These are phyloP conservation scores for Phylloporus sp. DNA, from an alignment of 768 basidiomycete genomes.

Conservation along the genomic window DNA sequence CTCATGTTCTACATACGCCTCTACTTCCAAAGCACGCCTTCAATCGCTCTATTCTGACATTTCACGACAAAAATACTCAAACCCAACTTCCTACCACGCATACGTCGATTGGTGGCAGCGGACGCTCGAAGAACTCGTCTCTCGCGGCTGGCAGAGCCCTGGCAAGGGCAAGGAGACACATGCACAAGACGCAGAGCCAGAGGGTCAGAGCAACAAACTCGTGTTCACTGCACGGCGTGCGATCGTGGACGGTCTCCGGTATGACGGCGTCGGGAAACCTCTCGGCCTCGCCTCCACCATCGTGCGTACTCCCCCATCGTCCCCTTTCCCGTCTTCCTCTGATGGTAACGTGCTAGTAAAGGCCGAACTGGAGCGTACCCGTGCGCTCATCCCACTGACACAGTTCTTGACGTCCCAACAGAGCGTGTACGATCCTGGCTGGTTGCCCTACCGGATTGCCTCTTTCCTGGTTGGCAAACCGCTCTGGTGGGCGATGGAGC, in stretches of 20 bases:
- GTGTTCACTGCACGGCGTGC: conserved; percentile 53
- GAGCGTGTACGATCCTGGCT: conserved; percentile 67
- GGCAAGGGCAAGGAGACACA: conserved; percentile 10
- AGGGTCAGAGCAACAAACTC: conserved; percentile 44
- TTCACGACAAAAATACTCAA: conserved; percentile 76
- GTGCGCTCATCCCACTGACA: conserved; percentile 44
- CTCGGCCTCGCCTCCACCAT: conserved; percentile 66
- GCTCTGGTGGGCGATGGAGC: conserved; percentile 84
- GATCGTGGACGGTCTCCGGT: conserved; percentile 57
- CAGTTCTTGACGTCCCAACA: conserved; percentile 53
- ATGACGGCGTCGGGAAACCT: conserved; percentile 72
- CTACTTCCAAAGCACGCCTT: conserved; percentile 45
- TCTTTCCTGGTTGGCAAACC: conserved; percentile 73
- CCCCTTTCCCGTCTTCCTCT: conserved; percentile 6
- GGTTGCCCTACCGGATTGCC: conserved; percentile 66
- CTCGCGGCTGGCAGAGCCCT: conserved; percentile 48
- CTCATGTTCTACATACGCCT: conserved; percentile 25
- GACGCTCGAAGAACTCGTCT: conserved; percentile 58
- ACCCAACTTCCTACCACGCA: conserved; percentile 76
- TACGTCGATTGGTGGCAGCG: conserved; percentile 87
- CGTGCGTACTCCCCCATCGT: conserved; percentile 46
- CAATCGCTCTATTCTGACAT: conserved; percentile 88
- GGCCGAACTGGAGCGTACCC: conserved; percentile 56
- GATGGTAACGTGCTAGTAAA: conserved; percentile 49
- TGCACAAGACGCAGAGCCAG: conserved; percentile 1